These are phyloP conservation scores for Magnaporthales sp. DNA, from an alignment of 2,329 filamentous ascomycete species.

Conservation along the genomic window DNA sequence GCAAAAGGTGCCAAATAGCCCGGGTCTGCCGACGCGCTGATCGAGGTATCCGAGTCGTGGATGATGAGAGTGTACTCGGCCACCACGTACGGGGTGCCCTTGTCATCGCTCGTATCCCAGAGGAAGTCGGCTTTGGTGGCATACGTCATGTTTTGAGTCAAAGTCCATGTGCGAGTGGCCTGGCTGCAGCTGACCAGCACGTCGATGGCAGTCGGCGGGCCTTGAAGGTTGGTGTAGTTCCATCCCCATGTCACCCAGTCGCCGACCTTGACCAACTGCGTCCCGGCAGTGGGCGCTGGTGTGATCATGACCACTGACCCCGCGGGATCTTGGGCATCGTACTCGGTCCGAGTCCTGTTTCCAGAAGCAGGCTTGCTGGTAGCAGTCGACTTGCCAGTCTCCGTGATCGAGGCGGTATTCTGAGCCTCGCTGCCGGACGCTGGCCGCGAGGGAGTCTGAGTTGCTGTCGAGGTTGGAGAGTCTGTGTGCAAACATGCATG, in stretches of 20 bases:
- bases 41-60: slow-evolving; percentile 45
- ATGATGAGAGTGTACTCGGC: slow-evolving; percentile 54
- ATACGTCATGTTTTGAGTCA: slow-evolving; percentile 56
- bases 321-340: slow-evolving; percentile 34
- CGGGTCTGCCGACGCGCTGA: slow-evolving; percentile 40
- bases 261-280: slow-evolving; percentile 51
- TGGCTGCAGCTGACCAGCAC: slow-evolving; percentile 47
- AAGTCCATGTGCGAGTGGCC: slow-evolving; percentile 46
- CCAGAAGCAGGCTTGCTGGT: slow-evolving; percentile 14
- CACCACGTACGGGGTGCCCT: slow-evolving; percentile 37
- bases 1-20: slow-evolving; percentile 44
- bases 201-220: slow-evolving; percentile 50
- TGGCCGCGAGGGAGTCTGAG: background rate
- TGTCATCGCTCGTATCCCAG: slow-evolving; percentile 48
- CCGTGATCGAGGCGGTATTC: slow-evolving; percentile 11
- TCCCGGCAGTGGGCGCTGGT: slow-evolving; percentile 35
- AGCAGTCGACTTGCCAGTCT: slow-evolving; percentile 14
- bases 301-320: slow-evolving; percentile 45
- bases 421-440: slow-evolving; percentile 11
- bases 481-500: background rate
- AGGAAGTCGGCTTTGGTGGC: slow-evolving; percentile 39
- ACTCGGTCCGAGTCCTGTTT: slow-evolving; percentile 27
- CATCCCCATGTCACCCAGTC: slow-evolving; percentile 51
- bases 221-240: slow-evolving; percentile 56
- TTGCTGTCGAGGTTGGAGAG: background rate